Evolutionary conservation across 2,329 filamentous ascomycete genomes (phyloP).

Genomic region (Beauveria asiatica): DNA sequence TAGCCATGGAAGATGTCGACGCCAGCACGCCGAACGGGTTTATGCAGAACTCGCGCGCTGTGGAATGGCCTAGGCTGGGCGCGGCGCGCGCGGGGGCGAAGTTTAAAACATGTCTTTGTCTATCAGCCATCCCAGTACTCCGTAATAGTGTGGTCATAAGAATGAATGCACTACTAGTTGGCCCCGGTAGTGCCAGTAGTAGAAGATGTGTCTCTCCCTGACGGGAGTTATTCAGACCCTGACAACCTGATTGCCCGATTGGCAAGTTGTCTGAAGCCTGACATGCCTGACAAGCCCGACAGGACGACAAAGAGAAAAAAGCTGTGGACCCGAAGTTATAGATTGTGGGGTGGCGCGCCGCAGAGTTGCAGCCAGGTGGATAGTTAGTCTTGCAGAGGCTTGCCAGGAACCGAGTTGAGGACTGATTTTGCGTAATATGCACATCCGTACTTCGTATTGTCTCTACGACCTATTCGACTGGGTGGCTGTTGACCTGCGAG

Average conservation of each 20-base stretch:
- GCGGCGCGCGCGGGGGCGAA: not conserved
- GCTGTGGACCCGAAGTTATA: slow-evolving; percentile 1
- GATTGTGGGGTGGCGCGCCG: slow-evolving; percentile 11
- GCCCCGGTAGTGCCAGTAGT: too few species aligned
- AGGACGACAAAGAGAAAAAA: not conserved
- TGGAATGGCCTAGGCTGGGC: not conserved
- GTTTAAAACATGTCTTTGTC: not conserved
- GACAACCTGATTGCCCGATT: too few species aligned
- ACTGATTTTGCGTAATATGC: not conserved
- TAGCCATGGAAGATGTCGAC: not conserved
- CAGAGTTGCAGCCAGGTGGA: slow-evolving; percentile 4
- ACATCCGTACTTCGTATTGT: not conserved
- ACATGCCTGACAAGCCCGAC: too few species aligned
- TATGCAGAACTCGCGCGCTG: not conserved
- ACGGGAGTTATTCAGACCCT: not conserved
- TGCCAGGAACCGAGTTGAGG: not conserved
- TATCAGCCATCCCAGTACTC: too few species aligned
- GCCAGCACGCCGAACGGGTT: not conserved
- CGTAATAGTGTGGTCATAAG: too few species aligned
- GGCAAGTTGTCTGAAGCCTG: too few species aligned
- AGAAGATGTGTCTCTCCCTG: slow-evolving; percentile 5
- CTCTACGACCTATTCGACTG: not conserved
- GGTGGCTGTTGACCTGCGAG: not conserved
- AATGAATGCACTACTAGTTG: too few species aligned
- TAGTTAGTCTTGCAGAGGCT: not conserved